Evolutionary conservation across 768 basidiomycete species (phyloP).

Genomic region (Termitomyces sp.): DNA sequence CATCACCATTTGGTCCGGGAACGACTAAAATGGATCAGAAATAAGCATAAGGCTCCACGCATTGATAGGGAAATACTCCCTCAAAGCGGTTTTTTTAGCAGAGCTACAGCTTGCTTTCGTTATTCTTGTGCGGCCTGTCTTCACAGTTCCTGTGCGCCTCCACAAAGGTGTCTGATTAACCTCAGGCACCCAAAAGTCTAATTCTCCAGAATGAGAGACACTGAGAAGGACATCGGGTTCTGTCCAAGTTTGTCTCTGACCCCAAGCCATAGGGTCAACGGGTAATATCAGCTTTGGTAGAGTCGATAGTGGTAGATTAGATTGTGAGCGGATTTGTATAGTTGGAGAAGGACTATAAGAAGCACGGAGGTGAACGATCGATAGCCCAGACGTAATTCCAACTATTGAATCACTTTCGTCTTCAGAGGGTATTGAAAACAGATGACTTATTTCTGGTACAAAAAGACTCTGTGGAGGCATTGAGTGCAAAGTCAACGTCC

Average conservation of each 20-base stretch:
- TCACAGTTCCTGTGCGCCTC: slow-evolving; percentile 69
- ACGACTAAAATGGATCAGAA: slow-evolving; percentile 43
- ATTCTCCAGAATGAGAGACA: slow-evolving; percentile 65
- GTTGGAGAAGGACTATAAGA: slow-evolving; percentile 24
- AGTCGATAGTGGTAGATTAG: slow-evolving; percentile 44
- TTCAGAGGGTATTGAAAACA: slow-evolving; percentile 63
- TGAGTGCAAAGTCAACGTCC: slow-evolving; percentile 48
- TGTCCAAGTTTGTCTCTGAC: slow-evolving; percentile 35
- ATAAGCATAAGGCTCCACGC: neutral
- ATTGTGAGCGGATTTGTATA: slow-evolving; percentile 42
- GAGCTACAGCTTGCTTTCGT: slow-evolving; percentile 81
- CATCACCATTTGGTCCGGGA: slow-evolving; percentile 52
- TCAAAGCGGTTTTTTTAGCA: slow-evolving; percentile 85
- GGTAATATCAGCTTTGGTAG: slow-evolving; percentile 57
- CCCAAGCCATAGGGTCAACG: slow-evolving; percentile 89
- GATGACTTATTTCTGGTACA: slow-evolving; percentile 47
- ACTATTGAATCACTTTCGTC: slow-evolving; percentile 50
- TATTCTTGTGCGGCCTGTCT: slow-evolving; percentile 62
- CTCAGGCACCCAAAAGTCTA: slow-evolving; percentile 84
- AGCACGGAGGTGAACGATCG: slow-evolving; percentile 52
- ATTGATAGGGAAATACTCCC: slow-evolving; percentile 34
- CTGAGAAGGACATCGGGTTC: slow-evolving; percentile 75
- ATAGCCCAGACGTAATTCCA: slow-evolving; percentile 58
- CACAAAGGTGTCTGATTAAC: slow-evolving; percentile 34
- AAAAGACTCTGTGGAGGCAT: slow-evolving; percentile 32